Base-by-base conservation (phyloP, 2,329 filamentous ascomycete genomes). In the Neonectria sp. region DNA sequence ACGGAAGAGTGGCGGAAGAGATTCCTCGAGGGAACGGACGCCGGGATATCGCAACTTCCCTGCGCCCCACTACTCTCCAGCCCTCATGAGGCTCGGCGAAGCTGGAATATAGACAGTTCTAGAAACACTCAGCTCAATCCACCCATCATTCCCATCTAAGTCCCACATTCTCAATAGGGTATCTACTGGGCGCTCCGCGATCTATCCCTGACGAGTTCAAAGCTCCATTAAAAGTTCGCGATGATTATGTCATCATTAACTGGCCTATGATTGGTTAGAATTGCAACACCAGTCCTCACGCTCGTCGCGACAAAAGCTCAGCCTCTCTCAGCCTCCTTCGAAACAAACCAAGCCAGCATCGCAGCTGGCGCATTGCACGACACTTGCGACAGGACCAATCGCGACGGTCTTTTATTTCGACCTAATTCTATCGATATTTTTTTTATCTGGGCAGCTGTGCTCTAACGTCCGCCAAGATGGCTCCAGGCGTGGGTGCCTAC, bases 401-500 rank as follows among this genome's bases (percentile, higher is more conserved):
- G 35, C 29, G 24, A 55, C 55, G 29, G 25, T n/a, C 9, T 11
- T 29, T 60, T 55, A 21, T 51, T 52, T 17, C 25, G 29, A 51
- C 49, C 52, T 45, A 15, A 57, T 35, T 31, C 40, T 24, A 8
- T 15, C 55, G 37, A 46, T 56, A 43, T 37, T 21, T 55, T 55
- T 60, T 66, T 60, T 43, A 35, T 37, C 29, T 37, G n/a, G 48
- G 13, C 43, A 35, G 6, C 29, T 55, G 49, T 52, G 45, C 51
- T 63, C 55, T 53, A 21, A 52, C n/a, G 35, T 55, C 29, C 52
- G 56, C 60, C 70, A 68, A 73, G 62, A 84, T 84, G 82, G 81
- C 82, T 45, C 82, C 82, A 57, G 81, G 82, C 65, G 75, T 77
- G 29, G 68, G 82, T 83, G 66, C 58, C 76, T 70, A 21, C 21